Evolutionary conservation across 768 basidiomycete species (phyloP).

Genomic region (Xerocomellus dryophilus): DNA sequence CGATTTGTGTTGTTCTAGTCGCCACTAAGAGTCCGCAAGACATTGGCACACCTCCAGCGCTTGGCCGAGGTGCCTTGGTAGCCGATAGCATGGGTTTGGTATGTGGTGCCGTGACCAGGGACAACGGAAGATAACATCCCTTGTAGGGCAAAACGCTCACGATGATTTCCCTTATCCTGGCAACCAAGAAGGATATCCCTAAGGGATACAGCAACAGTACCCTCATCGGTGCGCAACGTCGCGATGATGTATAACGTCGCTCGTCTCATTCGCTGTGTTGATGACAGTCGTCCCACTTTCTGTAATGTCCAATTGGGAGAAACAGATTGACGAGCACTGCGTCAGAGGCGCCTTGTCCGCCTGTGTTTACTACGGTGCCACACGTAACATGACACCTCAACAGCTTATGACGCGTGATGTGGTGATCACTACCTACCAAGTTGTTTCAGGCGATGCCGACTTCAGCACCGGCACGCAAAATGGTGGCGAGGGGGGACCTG

Average conservation of each 20-base stretch:
- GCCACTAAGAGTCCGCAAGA: conserved; percentile 80
- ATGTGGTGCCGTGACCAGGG: background rate
- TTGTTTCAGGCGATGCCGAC: conserved; percentile 55
- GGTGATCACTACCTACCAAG: conserved; percentile 83
- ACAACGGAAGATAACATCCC: conserved; percentile 4
- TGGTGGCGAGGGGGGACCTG: conserved; percentile 23
- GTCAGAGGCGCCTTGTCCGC: conserved; percentile 46
- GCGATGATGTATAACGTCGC: background rate
- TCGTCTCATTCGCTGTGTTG: conserved; percentile 1
- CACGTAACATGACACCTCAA: conserved; percentile 54
- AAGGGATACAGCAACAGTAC: conserved; percentile 61
- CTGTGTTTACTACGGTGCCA: conserved; percentile 70
- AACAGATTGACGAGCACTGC: conserved; percentile 77
- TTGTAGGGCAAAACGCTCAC: conserved; percentile 85
- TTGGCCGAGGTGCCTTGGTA: conserved; percentile 83
- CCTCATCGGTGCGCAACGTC: conserved; percentile 59
- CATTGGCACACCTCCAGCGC: conserved; percentile 44
- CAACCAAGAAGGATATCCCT: conserved; percentile 66
- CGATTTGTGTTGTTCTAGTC: conserved; percentile 39
- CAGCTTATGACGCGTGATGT: conserved; percentile 69
- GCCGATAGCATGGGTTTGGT: conserved; percentile 88
- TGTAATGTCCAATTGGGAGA: conserved; percentile 85
- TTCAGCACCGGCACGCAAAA: conserved; percentile 7
- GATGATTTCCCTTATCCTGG: conserved; percentile 76
- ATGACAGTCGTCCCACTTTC: conserved; percentile 73